Evolutionary conservation across 1,139 yeast genomes (phyloP).

Genomic region (Schwanniomyces etchellsii): DNA sequence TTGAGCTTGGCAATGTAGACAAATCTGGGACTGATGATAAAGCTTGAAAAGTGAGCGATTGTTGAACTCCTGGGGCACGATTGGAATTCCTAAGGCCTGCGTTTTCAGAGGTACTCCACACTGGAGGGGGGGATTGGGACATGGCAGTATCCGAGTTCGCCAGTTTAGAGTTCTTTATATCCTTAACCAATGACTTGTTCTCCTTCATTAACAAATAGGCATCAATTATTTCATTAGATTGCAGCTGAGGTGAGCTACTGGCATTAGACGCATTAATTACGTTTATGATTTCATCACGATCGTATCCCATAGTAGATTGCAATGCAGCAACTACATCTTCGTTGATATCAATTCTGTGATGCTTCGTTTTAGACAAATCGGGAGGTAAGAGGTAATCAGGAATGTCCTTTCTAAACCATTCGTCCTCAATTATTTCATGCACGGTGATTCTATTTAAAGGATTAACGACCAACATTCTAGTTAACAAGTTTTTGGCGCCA

Average conservation of each 20-base stretch:
- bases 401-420: conserved; percentile 85
- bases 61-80: conserved; percentile 22
- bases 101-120: conserved; percentile 20
- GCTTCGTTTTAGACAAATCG: conserved; percentile 41
- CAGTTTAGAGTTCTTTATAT: conserved; percentile 50
- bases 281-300: conserved; percentile 76
- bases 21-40: conserved; percentile 47
- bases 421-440: conserved; percentile 90
- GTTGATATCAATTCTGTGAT: conserved; percentile 51
- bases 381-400: conserved; percentile 81
- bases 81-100: conserved; percentile 11
- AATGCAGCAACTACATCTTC: conserved; percentile 77
- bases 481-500: conserved; percentile 83
- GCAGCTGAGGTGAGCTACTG: conserved; percentile 30
- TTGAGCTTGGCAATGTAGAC: conserved; percentile 50
- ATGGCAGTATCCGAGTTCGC: conserved; percentile 49
- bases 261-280: conserved; percentile 51
- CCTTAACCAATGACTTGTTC: conserved; percentile 65
- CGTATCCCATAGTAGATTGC: conserved; percentile 88
- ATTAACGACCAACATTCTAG: conserved; percentile 93
- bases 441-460: conserved; percentile 94
- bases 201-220: conserved; percentile 88
- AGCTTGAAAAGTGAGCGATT: conserved; percentile 45
- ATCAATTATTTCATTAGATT: conserved; percentile 73
- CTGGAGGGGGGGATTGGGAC: conserved; percentile 47